phyloP scores from a whole-genome alignment of 345 rosid species.

The Mallotus nudiflorus region DNA sequence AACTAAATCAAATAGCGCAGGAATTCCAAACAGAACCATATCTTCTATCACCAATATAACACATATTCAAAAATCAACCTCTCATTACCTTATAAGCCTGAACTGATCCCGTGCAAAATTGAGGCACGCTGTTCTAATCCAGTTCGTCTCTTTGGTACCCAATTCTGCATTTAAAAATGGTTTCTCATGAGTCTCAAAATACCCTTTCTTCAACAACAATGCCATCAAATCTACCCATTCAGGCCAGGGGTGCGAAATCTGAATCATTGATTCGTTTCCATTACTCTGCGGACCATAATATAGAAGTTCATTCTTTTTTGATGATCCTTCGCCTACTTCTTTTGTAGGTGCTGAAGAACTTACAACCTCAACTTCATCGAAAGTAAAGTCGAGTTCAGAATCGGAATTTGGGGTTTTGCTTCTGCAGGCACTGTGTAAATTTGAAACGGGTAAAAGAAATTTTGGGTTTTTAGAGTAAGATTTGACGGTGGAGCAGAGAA shows the following conservation, averaged over 20 bases:
- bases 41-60: neutral
- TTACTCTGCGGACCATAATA: neutral
- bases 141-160: constrained; percentile 54
- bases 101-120: constrained; percentile 68
- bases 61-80: constrained; percentile 1
- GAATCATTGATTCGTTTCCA: constrained; percentile 23
- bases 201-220: constrained; percentile 52
- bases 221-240: constrained; percentile 80
- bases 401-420: constrained; percentile 24
- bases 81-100: constrained; percentile 60
- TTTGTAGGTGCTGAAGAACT: constrained; percentile 26
- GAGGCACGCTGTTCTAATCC: constrained; percentile 76
- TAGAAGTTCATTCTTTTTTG: neutral
- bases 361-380: constrained; percentile 24
- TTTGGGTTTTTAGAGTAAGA: constrained; percentile 8
- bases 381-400: constrained; percentile 22
- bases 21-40: neutral
- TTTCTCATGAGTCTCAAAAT: constrained; percentile 47
- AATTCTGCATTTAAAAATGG: constrained; percentile 39
- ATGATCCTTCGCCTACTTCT: constrained; percentile 13
- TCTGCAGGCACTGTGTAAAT: constrained; percentile 29
- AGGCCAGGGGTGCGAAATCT: constrained; percentile 72
- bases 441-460: constrained; percentile 25
- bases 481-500: constrained; percentile 19
- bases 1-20: neutral